Base-by-base conservation (phyloP, 2,329 filamentous ascomycete species). In the Beauveria caledonica region DNA sequence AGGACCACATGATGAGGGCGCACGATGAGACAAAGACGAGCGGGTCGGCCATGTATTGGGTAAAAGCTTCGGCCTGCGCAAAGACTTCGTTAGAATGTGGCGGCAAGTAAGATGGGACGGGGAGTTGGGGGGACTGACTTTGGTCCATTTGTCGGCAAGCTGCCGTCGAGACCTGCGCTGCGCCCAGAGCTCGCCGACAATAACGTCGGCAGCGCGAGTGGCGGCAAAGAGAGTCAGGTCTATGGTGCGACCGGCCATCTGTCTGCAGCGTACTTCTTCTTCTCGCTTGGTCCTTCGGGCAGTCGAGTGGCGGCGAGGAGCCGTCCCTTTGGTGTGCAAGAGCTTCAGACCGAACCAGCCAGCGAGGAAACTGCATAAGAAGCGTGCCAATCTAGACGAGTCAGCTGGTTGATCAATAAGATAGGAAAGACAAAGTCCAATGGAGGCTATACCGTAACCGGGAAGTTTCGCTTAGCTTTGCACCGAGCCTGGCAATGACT, bases 1-100 rank as follows among this genome's bases (percentile, higher is more conserved):
- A 96, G 19, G 89, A 83, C 87, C 89, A 93, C 91, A 95, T 96
- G 65, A 95, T 86, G 42, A 90, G 75, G 23, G 86, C 87, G 44
- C 83, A 86, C 21, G 89, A 92, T 39, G 80, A 72, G 49, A 87
- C 84, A 71, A 96, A 95, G 19, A 92, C 74, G 6, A 82, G 74
- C 4, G 89, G 83, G 68, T 93, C 88, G n/a, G 84, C 67, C 45
- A 74, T 66, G 6, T 64, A 68, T 39, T 75, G 74, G 25, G 76
- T 62, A 44, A 72, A 62, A 52, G 72, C 64, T 59, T 76, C 72
- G 17, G 62, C 48, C 72, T 73, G 49, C 1, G 11, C 25, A 45
- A 63, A 36, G 51, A 63, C 42, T 55, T 33, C 42, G 27, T 44
- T 48, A 36, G 61, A 39, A 29, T 42, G 21, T 25, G n/a, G 2